These are phyloP conservation scores for Lachancea sp. DNA, from an alignment of 805 yeast genomes.

Conservation along the genomic window DNA sequence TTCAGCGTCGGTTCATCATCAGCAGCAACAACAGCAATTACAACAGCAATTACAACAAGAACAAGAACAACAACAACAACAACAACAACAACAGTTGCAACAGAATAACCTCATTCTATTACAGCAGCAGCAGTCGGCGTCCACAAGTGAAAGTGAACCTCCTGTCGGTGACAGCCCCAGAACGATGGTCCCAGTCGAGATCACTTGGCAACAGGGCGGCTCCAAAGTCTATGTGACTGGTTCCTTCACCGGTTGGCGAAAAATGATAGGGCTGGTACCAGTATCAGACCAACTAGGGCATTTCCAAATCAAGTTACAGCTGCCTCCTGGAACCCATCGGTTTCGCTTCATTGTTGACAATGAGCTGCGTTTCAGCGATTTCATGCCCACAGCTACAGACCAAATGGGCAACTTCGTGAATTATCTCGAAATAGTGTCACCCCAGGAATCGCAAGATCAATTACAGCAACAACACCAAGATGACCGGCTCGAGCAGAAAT, in stretches of 20 bases:
- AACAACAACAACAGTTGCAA: slow-evolving; percentile 1
- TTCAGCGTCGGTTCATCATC: slow-evolving; percentile 5
- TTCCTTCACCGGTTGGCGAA: slow-evolving; percentile 96
- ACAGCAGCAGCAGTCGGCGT: not conserved
- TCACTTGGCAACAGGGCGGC: slow-evolving; percentile 96
- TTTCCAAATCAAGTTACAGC: slow-evolving; percentile 62
- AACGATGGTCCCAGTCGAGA: slow-evolving; percentile 49
- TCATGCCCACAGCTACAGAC: slow-evolving; percentile 93
- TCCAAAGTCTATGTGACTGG: slow-evolving; percentile 93
- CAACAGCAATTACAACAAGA: slow-evolving; percentile 4
- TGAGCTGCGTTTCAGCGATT: slow-evolving; percentile 82
- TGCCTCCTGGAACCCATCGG: slow-evolving; percentile 89
- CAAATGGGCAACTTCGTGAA: slow-evolving; percentile 94
- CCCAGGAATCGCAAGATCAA: slow-evolving; percentile 26
- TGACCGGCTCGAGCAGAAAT: not conserved
- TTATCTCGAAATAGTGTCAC: slow-evolving; percentile 63
- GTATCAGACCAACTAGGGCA: slow-evolving; percentile 31
- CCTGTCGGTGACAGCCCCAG: not conserved
- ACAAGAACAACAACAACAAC: slow-evolving; percentile 2
- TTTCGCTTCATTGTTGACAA: slow-evolving; percentile 92
- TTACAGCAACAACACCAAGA: slow-evolving; percentile 16
- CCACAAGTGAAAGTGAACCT: slow-evolving; percentile 1
- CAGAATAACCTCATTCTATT: not conserved
- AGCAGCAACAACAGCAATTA: not conserved
- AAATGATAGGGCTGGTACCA: slow-evolving; percentile 79